Conservation (phyloP, 1,139 yeast species). For the Blastobotrys apis region DNA sequence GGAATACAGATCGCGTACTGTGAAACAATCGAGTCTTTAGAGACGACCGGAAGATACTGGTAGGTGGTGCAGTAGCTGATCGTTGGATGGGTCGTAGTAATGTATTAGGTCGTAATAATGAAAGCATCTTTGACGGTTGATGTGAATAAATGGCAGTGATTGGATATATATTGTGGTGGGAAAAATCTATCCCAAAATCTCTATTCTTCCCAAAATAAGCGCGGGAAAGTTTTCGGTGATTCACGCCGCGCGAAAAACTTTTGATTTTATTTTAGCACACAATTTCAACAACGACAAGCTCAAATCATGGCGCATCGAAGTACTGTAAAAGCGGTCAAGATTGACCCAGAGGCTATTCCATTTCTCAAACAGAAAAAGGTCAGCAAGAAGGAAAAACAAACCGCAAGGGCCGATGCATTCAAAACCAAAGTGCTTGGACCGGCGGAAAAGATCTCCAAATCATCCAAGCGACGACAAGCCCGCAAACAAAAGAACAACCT, state of each 20-base stretch:
- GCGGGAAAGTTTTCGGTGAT: no score
- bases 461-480: constrained; percentile 25
- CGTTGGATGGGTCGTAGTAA: not conserved
- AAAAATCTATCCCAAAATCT: no score
- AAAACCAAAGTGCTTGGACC: constrained; percentile 10
- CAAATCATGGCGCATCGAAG: constrained; percentile 8
- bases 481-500: constrained; percentile 30
- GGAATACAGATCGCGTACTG: not conserved
- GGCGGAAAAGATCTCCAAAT: constrained; percentile 28
- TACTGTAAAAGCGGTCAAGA: constrained; percentile 4
- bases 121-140: not conserved
- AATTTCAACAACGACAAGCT: not conserved
- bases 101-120: not conserved
- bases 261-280: no score
- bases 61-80: not conserved
- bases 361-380: constrained; percentile 26
- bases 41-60: not conserved
- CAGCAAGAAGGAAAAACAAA: constrained; percentile 31
- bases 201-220: no score
- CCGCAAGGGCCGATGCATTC: constrained; percentile 21
- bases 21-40: not conserved
- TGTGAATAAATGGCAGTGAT: no score
- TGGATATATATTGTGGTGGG: no score
- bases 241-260: no score
- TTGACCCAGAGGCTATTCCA: constrained; percentile 20